phyloP scores from a whole-genome alignment of 208 protist genomes.

The Crithidia thermophila region DNA sequence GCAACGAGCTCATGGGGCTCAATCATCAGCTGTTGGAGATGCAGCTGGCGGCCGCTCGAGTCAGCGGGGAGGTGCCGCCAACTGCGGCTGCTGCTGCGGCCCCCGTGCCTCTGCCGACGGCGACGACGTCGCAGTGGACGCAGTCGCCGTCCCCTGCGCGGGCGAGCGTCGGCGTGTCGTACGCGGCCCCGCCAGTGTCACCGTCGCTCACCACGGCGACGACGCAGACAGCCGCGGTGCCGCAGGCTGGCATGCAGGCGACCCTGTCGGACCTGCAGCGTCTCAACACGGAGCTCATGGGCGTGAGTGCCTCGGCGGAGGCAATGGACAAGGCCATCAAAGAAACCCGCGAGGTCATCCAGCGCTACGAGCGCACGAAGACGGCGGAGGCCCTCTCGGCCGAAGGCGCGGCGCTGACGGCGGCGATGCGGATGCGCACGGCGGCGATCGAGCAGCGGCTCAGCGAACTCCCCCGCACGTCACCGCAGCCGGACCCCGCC shows the following conservation, averaged over 20 bases:
- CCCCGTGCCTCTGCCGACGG: neutral
- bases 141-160: neutral
- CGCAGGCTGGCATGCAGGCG: constrained; percentile 43
- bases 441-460: constrained; percentile 69
- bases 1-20: constrained; percentile 64
- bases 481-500: neutral
- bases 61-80: constrained; percentile 6
- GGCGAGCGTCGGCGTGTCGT: constrained; percentile 18
- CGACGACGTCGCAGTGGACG: neutral
- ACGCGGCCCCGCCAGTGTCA: neutral
- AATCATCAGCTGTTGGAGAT: constrained; percentile 77
- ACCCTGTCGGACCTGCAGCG: constrained; percentile 59
- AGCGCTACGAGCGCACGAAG: constrained; percentile 53
- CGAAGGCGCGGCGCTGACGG: constrained; percentile 58
- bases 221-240: constrained; percentile 2
- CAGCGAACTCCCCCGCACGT: constrained; percentile 14
- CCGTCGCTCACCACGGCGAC: neutral
- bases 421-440: constrained; percentile 56
- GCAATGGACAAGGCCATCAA: constrained; percentile 79
- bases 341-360: constrained; percentile 62
- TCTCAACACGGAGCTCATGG: constrained; percentile 66
- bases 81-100: neutral
- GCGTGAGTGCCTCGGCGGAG: constrained; percentile 63
- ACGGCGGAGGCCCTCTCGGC: constrained; percentile 41
- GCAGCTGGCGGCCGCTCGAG: constrained; percentile 47